These are phyloP conservation scores for Lentinula novae-zelandiae DNA, from an alignment of 1,284 basidiomycete genomes.

Conservation along the genomic window DNA sequence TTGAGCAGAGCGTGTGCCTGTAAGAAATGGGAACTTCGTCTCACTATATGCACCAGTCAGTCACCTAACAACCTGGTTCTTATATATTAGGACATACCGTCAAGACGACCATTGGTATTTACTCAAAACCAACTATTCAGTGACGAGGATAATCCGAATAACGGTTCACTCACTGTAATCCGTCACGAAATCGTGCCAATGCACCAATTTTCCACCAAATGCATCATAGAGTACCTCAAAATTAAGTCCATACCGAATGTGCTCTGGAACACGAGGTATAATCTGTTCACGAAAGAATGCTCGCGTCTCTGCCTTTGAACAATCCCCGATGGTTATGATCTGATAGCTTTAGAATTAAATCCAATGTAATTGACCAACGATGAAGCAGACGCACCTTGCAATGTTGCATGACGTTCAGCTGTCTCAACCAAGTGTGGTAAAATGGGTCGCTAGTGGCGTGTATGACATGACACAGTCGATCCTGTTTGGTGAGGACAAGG, in stretches of 20 bases:
- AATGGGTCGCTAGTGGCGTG: conserved; percentile 83
- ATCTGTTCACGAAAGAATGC: conserved; percentile 62
- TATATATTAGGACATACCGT: conserved; percentile 23
- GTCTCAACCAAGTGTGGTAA: conserved; percentile 77
- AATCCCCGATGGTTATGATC: conserved; percentile 78
- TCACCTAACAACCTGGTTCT: background rate
- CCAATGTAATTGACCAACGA: background rate
- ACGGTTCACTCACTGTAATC: conserved; percentile 55
- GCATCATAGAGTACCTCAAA: conserved; percentile 74
- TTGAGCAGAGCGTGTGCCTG: conserved; percentile 74
- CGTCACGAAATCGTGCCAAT: conserved; percentile 74
- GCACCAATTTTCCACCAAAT: conserved; percentile 78
- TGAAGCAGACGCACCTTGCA: conserved; percentile 55
- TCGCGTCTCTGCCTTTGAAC: conserved; percentile 64
- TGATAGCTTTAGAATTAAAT: conserved; percentile 23
- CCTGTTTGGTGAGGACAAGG: conserved; percentile 82
- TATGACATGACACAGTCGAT: conserved; percentile 76
- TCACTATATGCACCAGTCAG: conserved; percentile 38
- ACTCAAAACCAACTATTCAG: conserved; percentile 24
- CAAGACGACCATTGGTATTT: conserved; percentile 38
- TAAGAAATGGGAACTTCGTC: conserved; percentile 70
- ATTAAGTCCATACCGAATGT: conserved; percentile 45
- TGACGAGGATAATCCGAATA: conserved; percentile 1
- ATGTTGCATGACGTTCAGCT: conserved; percentile 74
- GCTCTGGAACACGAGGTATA: conserved; percentile 58